These are phyloP conservation scores for Dioscorea zingiberensis DNA, from an alignment of 106 monocot genomes.

Conservation along the genomic window DNA sequence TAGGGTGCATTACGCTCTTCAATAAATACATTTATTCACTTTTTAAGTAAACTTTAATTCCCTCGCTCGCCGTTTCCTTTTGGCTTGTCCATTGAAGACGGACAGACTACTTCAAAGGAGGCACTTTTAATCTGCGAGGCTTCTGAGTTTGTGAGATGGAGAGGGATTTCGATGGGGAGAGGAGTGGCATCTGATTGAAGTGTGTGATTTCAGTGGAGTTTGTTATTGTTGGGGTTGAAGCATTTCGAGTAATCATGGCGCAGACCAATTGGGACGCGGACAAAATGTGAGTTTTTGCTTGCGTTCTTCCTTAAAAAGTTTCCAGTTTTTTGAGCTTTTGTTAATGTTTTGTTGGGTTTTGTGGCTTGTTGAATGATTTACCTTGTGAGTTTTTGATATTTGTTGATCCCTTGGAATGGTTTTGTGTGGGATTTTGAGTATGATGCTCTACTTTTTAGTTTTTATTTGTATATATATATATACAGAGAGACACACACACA, in stretches of 20 bases:
- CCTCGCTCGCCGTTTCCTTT: background rate
- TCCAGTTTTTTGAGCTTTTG: background rate
- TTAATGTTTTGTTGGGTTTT: background rate
- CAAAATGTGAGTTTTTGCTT: constrained; percentile 46
- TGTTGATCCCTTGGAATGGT: too few relatives aligned
- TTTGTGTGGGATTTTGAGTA: background rate
- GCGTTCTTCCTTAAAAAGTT: background rate
- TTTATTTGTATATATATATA: too few relatives aligned
- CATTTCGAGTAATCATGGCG: constrained; percentile 30
- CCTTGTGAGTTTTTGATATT: too few relatives aligned
- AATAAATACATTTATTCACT: too few relatives aligned
- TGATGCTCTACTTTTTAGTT: background rate
- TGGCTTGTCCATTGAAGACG: background rate
- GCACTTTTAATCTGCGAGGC: background rate
- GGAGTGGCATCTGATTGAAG: background rate
- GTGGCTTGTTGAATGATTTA: background rate
- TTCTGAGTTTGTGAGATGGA: background rate
- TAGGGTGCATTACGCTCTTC: too few relatives aligned
- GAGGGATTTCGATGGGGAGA: background rate
- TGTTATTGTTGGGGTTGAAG: too few relatives aligned
- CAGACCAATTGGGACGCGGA: constrained; percentile 74
- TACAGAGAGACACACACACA: too few relatives aligned
- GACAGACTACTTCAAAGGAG: background rate
- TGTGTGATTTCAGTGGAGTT: background rate
- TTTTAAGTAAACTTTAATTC: too few relatives aligned